These are phyloP conservation scores for Cystobasidium slooffiae DNA, from an alignment of 1,284 basidiomycete genomes.

Conservation along the genomic window DNA sequence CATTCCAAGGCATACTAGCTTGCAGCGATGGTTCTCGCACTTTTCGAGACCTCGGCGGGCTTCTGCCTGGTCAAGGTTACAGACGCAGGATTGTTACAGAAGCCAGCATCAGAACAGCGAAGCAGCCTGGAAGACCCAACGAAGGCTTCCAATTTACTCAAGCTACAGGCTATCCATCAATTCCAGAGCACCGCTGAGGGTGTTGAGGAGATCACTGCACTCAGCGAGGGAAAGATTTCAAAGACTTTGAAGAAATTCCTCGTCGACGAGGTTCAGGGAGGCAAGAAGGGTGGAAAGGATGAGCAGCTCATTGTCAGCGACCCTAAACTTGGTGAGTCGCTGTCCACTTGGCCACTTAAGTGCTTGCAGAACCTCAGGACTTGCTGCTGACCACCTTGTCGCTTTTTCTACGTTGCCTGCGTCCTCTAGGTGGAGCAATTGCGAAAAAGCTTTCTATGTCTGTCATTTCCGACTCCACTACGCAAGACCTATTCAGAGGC, in stretches of 20 bases:
- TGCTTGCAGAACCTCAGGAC: background rate
- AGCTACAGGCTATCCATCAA: constrained; percentile 92
- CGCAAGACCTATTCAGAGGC: constrained; percentile 89
- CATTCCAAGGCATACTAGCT: background rate
- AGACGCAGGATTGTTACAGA: constrained; percentile 84
- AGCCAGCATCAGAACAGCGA: constrained; percentile 89
- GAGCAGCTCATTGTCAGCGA: constrained; percentile 88
- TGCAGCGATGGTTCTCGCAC: constrained; percentile 58
- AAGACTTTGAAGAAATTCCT: constrained; percentile 94
- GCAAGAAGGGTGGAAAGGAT: constrained; percentile 80
- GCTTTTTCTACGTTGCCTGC: background rate
- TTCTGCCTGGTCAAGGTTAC: constrained; percentile 98
- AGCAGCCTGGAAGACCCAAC: constrained; percentile 87
- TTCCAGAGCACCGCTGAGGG: constrained; percentile 95
- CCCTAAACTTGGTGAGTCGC: constrained; percentile 77
- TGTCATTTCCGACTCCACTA: constrained; percentile 69
- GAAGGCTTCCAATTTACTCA: constrained; percentile 79
- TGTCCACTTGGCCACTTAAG: background rate
- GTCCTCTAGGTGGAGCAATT: constrained; percentile 72
- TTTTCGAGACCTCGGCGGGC: constrained; percentile 71
- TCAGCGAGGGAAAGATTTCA: constrained; percentile 89
- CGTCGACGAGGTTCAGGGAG: constrained; percentile 76
- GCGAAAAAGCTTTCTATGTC: constrained; percentile 92
- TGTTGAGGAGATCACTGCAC: constrained; percentile 95
- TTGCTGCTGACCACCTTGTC: background rate